Base-by-base conservation (phyloP, 495 filamentous ascomycete genomes). In the Aspergillus kassunensis region DNA sequence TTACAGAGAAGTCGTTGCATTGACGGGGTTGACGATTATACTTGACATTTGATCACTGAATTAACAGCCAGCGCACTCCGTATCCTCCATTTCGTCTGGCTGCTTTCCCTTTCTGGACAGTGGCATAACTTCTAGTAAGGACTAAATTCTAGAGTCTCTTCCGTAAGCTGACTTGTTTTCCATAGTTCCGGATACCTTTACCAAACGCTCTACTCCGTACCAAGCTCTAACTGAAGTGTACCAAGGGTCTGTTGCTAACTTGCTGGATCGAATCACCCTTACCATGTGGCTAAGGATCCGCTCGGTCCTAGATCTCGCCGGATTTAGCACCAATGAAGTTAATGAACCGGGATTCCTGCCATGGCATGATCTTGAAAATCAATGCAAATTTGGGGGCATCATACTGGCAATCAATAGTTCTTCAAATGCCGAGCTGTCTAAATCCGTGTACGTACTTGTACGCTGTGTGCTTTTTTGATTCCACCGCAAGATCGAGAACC, bases 281-380 rank as follows among this genome's bases (percentile, higher is more conserved):
- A 18, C 35, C 58, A 61, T 57, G 58, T 61, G 58, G 58, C 40
- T 47, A 44, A 36, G 52, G 31, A 31, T 34, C 49, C 24, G 21
- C 9, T 43, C 41, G 10, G 36, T 13, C 44, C 57, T 40, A 49
- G 45, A 51, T 9, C 19, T 25, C 39, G 27, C 39, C 39, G 39
- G 21, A 33, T 27, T 27, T 4, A 4, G 4, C 24, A 4, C 24
- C 24, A 27, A n/a, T n/a, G n/a, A n/a, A n/a, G n/a, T n/a, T n/a
- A n/a, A n/a, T n/a, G n/a, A n/a, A n/a, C n/a, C n/a, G n/a, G n/a
- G n/a, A n/a, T n/a, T n/a, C n/a, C n/a, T n/a, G n/a, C n/a, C n/a
- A n/a, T n/a, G n/a, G n/a, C n/a, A n/a, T n/a, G n/a, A n/a, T n/a
- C n/a, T n/a, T n/a, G n/a, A n/a, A n/a, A n/a, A n/a, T n/a, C n/a